phyloP scores from a whole-genome alignment of 2,329 filamentous ascomycete species.

The Monosporascus sp. region DNA sequence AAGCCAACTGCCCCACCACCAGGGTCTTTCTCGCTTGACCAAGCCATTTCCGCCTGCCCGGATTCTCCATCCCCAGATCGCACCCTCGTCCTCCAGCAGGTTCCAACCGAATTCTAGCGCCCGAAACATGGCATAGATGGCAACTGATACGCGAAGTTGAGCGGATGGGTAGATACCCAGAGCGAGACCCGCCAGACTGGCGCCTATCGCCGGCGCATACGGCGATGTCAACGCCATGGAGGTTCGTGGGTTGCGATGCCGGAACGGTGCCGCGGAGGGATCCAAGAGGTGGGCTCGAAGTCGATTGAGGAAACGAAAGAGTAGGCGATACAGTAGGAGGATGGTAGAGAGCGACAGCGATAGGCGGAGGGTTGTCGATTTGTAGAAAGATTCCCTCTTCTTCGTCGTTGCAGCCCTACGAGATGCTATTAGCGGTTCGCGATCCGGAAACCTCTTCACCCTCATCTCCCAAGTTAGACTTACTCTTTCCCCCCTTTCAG shows the following conservation, averaged over 20 bases:
- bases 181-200: slow-evolving; percentile 77
- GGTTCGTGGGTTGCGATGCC: slow-evolving; percentile 73
- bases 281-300: slow-evolving; percentile 74
- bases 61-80: slow-evolving; percentile 52
- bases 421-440: slow-evolving; percentile 7
- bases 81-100: slow-evolving; percentile 67
- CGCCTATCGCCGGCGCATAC: slow-evolving; percentile 84
- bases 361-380: slow-evolving; percentile 66
- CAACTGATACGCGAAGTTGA: slow-evolving; percentile 64
- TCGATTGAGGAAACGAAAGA: slow-evolving; percentile 83
- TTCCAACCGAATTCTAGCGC: slow-evolving; percentile 87
- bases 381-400: slow-evolving; percentile 51
- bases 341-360: slow-evolving; percentile 81
- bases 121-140: slow-evolving; percentile 75
- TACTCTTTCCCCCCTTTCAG: slow-evolving; percentile 42
- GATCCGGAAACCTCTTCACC: slow-evolving; percentile 1
- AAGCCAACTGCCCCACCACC: slow-evolving; percentile 83
- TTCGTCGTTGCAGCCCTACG: slow-evolving; percentile 16
- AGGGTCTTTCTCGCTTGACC: slow-evolving; percentile 61
- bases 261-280: slow-evolving; percentile 74
- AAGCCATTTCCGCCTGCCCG: slow-evolving; percentile 34
- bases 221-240: slow-evolving; percentile 71
- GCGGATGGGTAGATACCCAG: slow-evolving; percentile 66
- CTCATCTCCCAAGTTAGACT: slow-evolving; percentile 17
- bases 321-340: slow-evolving; percentile 78